phyloP scores from a whole-genome alignment of 2,329 filamentous ascomycete genomes.

The Fusarium begoniae region DNA sequence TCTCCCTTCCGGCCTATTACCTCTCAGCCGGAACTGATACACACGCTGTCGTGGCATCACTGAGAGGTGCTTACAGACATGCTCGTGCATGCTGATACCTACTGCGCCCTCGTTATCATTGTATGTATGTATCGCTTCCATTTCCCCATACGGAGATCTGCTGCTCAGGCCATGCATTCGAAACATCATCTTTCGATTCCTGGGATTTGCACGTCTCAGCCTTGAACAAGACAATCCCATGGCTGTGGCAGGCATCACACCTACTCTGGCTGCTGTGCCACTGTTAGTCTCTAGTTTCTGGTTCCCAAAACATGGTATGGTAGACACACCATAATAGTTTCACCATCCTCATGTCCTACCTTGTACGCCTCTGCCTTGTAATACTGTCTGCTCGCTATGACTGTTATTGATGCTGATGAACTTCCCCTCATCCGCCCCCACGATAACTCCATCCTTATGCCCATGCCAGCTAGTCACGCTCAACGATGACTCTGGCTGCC shows the following conservation, averaged over 20 bases:
- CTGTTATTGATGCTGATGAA: not conserved
- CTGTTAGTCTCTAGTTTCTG: slow-evolving; percentile 9
- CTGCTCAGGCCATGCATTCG: slow-evolving; percentile 16
- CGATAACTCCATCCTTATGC: not conserved
- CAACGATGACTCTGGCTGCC: slow-evolving; percentile 18
- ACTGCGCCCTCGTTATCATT: slow-evolving; percentile 5
- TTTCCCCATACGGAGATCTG: slow-evolving; percentile 32
- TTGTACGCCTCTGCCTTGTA: not conserved
- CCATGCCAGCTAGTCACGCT: slow-evolving; percentile 16
- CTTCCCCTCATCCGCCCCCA: slow-evolving; percentile 17
- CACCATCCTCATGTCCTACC: not conserved
- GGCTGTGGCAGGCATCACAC: slow-evolving; percentile 32
- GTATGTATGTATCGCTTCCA: slow-evolving; percentile 7
- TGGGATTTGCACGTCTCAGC: slow-evolving; percentile 25
- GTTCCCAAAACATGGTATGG: not conserved
- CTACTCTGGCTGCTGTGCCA: slow-evolving; percentile 21
- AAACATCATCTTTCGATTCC: slow-evolving; percentile 20
- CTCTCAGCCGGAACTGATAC: slow-evolving; percentile 13
- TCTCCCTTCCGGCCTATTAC: slow-evolving; percentile 14
- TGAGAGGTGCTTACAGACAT: slow-evolving; percentile 18
- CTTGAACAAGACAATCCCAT: slow-evolving; percentile 8
- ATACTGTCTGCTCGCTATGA: slow-evolving; percentile 7
- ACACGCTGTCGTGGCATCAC: slow-evolving; percentile 24
- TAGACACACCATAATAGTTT: slow-evolving; percentile 9
- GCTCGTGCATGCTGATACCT: slow-evolving; percentile 10